Conservation (phyloP, 345 rosid species). For the Gossypium mustelinum region DNA sequence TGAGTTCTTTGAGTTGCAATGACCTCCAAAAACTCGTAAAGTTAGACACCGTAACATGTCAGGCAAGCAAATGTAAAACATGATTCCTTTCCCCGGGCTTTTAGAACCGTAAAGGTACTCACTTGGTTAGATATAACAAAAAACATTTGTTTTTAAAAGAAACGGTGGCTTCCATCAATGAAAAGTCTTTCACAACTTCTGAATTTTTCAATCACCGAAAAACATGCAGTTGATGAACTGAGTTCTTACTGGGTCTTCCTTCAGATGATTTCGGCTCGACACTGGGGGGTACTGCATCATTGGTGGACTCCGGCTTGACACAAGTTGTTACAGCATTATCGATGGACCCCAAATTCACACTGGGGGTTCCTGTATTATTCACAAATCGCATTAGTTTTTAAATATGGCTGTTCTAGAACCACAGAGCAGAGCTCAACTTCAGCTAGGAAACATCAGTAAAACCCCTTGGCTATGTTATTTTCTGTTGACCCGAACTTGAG, state of each 20-base stretch:
- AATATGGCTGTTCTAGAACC: not conserved
- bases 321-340: not conserved
- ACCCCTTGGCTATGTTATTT: not conserved
- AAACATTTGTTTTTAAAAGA: not conserved
- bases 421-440: not conserved
- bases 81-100: not conserved
- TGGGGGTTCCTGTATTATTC: not conserved
- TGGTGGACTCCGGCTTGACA: not conserved
- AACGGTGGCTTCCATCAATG: not conserved
- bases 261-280: not conserved
- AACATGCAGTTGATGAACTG: not conserved
- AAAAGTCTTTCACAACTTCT: not conserved
- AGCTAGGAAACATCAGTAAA: not conserved
- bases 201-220: not conserved
- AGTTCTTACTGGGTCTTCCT: conserved; percentile 3
- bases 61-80: not conserved
- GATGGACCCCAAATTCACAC: not conserved
- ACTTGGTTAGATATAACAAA: not conserved
- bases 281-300: not conserved
- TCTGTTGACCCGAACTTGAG: not conserved
- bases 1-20: not conserved
- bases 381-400: not conserved
- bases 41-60: not conserved
- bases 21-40: not conserved
- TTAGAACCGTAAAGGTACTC: not conserved